These are phyloP conservation scores for Wickerhamomyces rabaulensis DNA, from an alignment of 805 yeast genomes.

Conservation along the genomic window DNA sequence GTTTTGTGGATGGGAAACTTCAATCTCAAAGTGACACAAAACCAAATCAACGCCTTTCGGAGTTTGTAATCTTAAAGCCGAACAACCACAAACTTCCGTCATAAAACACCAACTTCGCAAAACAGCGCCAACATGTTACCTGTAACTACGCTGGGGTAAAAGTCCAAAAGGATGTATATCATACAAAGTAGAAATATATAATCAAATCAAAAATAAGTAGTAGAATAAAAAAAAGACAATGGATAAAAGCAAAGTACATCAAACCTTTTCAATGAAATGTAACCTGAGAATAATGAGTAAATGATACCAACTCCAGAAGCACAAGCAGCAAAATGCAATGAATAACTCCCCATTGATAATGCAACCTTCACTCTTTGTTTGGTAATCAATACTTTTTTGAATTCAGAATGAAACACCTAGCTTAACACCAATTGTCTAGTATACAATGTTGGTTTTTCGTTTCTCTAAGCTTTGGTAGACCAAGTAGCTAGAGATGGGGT, in stretches of 20 bases:
- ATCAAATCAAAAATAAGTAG: background rate
- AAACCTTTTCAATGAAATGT: background rate
- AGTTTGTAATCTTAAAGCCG: too few relatives aligned
- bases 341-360: background rate
- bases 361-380: background rate
- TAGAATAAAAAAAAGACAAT: background rate
- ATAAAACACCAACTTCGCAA: too few relatives aligned
- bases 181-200: background rate
- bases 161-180: background rate
- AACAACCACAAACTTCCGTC: too few relatives aligned
- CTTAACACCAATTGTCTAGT: background rate
- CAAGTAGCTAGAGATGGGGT: conserved; percentile 51
- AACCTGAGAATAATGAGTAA: background rate
- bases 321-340: background rate
- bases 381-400: background rate
- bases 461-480: conserved; percentile 45
- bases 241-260: background rate
- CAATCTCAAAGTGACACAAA: background rate
- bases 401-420: background rate
- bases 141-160: background rate
- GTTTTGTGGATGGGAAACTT: background rate
- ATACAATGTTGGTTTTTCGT: background rate
- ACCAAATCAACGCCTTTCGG: background rate
- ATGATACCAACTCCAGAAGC: background rate
- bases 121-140: too few relatives aligned